Evolutionary conservation across 2,329 filamentous ascomycete species (phyloP), one percentile per base, ranked within the genome.

Genomic region (Ceratocystis papillata): DNA sequence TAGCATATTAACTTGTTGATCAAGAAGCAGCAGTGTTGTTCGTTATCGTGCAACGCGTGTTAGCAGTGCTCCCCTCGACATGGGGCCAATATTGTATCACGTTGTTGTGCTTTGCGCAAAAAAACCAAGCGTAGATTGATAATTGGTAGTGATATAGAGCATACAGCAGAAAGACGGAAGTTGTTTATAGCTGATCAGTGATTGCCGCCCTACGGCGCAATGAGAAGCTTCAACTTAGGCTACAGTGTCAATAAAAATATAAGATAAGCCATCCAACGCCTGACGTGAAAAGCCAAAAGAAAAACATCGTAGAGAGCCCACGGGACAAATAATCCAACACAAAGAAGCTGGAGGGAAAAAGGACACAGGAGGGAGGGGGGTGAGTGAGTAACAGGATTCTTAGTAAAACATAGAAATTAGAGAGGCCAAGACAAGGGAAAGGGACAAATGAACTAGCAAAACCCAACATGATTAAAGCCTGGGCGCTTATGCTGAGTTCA

Each of bases 401-500:
- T 53, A 15, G 22, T 3, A 53, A 22, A 50, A 25, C 48, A 41
- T 44, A 20, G 37, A 62, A 62, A 62, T 22, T 25, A 62, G 22
- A 28, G 2, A 53, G 7, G 25, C 44, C 48, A 28, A 22, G 12
- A 28, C 30, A 53, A 37, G 25, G 17, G 48, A 33, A 28, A 41
- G 15, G 30, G 4, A n/a, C n/a, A 28, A n/a, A 59, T 25, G 7
- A 22, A 25, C 25, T 20, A 28, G 48, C 55, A 20, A 59, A 37
- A 5, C n/a, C 46, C 1, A 20, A 5, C 20, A 17, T 48, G 46
- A n/a, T 17, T 28, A 6, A n/a, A 28, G 37, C 10, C 25, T 22
- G 3, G 28, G 55, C 1, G 15, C 17, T 59, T 37, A 59, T 68
- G 79, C 79, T 71, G 84, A 82, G 70, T 82, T 80, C 41, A 86